Conservation (phyloP, 371 early-diverging fungal species). For the Umbelopsis sp. region DNA sequence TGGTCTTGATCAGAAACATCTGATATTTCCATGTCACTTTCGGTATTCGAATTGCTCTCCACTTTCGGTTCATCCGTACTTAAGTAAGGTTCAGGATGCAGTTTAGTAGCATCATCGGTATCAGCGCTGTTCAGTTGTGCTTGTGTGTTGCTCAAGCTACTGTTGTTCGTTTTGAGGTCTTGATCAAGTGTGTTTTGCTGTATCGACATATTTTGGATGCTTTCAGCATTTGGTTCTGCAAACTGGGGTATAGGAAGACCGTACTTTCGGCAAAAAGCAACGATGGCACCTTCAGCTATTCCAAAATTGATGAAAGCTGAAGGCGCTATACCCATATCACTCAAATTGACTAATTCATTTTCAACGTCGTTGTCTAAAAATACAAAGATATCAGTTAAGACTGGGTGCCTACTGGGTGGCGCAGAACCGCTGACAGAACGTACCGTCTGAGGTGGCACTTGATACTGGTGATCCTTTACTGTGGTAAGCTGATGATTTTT, state of each 20-base stretch:
- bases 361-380: neutral
- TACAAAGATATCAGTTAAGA: neutral
- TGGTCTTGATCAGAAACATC: neutral
- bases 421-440: too few species aligned
- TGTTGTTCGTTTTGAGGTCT: too few species aligned
- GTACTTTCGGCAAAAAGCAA: neutral
- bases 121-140: too few species aligned
- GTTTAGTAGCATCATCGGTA: too few species aligned
- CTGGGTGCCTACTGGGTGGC: neutral
- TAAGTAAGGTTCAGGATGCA: too few species aligned
- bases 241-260: neutral
- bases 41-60: neutral
- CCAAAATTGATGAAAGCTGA: conserved; percentile 1
- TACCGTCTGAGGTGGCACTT: too few species aligned
- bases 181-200: neutral
- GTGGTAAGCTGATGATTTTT: too few species aligned
- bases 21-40: conserved; percentile 13
- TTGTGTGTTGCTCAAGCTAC: too few species aligned
- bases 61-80: too few species aligned
- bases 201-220: neutral
- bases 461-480: too few species aligned
- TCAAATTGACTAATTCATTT: neutral
- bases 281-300: neutral
- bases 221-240: neutral
- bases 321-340: neutral